A percentile compares a stretch with the other conserved stretches of the same genome.
phyloP scores from a whole-genome alignment of 345 rosid genomes.

The Eutrema japonicum region DNA sequence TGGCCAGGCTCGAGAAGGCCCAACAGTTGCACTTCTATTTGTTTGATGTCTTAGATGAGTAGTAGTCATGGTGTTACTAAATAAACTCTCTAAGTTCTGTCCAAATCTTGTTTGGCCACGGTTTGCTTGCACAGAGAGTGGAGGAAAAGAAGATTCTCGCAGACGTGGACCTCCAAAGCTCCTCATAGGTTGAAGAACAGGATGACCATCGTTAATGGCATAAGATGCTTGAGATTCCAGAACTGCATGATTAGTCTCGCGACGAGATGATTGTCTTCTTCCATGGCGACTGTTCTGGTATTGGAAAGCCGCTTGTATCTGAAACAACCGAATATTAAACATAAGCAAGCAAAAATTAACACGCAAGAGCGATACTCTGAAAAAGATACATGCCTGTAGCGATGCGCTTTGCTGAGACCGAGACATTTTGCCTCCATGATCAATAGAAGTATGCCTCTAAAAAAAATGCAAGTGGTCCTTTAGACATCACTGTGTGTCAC shows the following conservation, averaged over 20 bases:
- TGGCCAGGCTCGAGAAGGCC: slow-evolving; percentile 63
- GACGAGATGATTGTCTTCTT: slow-evolving; percentile 59
- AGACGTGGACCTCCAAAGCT: slow-evolving; percentile 54
- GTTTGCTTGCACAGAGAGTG: slow-evolving; percentile 52
- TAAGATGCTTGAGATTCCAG: slow-evolving; percentile 28
- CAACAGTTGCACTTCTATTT: slow-evolving; percentile 45
- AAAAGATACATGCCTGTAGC: slow-evolving; percentile 59
- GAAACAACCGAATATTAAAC: slow-evolving; percentile 18
- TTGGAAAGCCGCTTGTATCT: slow-evolving; percentile 86
- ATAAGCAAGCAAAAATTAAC: slow-evolving; percentile 4
- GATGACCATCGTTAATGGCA: slow-evolving; percentile 44
- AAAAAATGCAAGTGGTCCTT: slow-evolving; percentile 12
- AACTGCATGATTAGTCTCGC: slow-evolving; percentile 42
- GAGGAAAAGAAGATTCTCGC: slow-evolving; percentile 80
- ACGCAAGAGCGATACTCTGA: slow-evolving; percentile 10
- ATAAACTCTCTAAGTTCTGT: slow-evolving; percentile 49
- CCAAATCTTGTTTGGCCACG: slow-evolving; percentile 50
- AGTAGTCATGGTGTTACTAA: slow-evolving; percentile 60
- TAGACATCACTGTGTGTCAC: slow-evolving; percentile 1
- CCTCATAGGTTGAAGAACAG: slow-evolving; percentile 66
- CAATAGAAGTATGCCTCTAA: slow-evolving; percentile 82
- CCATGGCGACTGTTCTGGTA: slow-evolving; percentile 65
- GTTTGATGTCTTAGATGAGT: slow-evolving; percentile 57
- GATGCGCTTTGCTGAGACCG: slow-evolving; percentile 81
- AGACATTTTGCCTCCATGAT: slow-evolving; percentile 90